Percentiles rank a stretch among this genome's conserved stretches.
These are phyloP conservation scores for Cladochytrium replicatum DNA, from an alignment of 192 early-diverging fungal genomes.

Conservation along the genomic window DNA sequence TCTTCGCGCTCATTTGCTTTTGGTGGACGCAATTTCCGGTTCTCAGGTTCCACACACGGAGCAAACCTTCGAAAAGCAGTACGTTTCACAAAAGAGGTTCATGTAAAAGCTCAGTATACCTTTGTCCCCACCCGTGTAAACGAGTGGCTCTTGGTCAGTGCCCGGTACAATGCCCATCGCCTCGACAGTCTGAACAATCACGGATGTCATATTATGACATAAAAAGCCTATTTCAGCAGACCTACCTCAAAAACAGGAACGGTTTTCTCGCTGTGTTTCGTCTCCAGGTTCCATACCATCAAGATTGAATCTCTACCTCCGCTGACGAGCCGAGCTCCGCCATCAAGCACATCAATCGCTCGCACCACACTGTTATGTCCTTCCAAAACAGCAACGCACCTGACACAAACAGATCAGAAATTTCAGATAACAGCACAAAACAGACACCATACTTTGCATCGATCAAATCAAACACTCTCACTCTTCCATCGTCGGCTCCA, in stretches of 20 bases:
- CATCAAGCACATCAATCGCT: slow-evolving; percentile 68
- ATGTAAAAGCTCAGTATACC: slow-evolving; percentile 28
- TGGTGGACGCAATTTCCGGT: slow-evolving; percentile 58
- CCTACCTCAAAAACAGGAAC: slow-evolving; percentile 71
- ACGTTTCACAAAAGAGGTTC: not conserved
- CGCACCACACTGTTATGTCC: slow-evolving; percentile 87
- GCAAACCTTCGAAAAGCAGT: slow-evolving; percentile 18
- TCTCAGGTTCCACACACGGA: slow-evolving; percentile 82
- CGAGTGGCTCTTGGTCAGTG: slow-evolving; percentile 33
- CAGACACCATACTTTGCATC: slow-evolving; percentile 30
- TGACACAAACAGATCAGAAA: slow-evolving; percentile 8
- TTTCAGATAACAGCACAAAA: slow-evolving; percentile 3
- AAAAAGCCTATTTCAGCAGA: not conserved
- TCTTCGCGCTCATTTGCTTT: slow-evolving; percentile 60
- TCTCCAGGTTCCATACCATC: slow-evolving; percentile 75
- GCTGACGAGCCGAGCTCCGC: slow-evolving; percentile 61
- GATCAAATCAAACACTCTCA: slow-evolving; percentile 84
- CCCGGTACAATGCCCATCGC: slow-evolving; percentile 61
- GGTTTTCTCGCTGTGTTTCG: slow-evolving; percentile 57
- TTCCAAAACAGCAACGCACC: slow-evolving; percentile 62
- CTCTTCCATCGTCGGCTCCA: slow-evolving; percentile 84
- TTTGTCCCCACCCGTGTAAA: slow-evolving; percentile 81
- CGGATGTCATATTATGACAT: no score
- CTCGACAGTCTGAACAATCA: slow-evolving; percentile 65
- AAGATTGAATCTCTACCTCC: slow-evolving; percentile 88